Conservation (phyloP, 805 yeast genomes). For the Clavispora asparagi region DNA sequence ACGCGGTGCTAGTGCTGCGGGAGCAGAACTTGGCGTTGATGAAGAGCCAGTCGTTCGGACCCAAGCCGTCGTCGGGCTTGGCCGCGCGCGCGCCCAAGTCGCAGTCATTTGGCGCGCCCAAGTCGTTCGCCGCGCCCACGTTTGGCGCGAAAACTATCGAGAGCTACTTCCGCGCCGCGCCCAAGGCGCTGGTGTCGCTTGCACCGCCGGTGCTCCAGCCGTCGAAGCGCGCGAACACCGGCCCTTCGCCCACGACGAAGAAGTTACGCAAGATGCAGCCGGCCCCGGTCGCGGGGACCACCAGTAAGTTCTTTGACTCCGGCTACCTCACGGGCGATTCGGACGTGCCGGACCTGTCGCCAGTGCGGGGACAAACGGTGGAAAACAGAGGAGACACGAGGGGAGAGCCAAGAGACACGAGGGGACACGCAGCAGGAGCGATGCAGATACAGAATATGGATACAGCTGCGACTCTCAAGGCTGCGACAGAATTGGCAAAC, state of each 20-base stretch:
- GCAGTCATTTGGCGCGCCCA: background rate
- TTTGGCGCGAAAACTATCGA: conserved; percentile 6
- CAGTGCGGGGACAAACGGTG: no score
- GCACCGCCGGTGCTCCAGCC: background rate
- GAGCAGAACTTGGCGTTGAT: conserved; percentile 30
- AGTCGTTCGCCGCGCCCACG: background rate
- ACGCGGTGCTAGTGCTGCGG: conserved; percentile 41
- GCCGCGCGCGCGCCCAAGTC: background rate
- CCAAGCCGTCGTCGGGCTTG: background rate
- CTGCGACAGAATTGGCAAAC: background rate
- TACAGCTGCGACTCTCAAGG: background rate
- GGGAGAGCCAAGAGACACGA: no score
- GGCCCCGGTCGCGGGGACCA: background rate
- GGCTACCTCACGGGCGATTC: conserved; percentile 24
- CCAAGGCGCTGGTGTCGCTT: background rate
- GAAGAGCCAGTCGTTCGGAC: conserved; percentile 9
- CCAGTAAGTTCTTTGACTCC: conserved; percentile 16
- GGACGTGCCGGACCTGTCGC: conserved; percentile 30
- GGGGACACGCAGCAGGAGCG: no score
- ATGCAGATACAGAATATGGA: background rate
- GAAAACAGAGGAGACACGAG: no score
- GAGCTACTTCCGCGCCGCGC: conserved; percentile 8
- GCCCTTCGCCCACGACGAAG: conserved; percentile 14
- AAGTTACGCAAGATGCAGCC: conserved; percentile 3
- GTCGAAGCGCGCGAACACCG: conserved; percentile 5